Evolutionary conservation across 768 basidiomycete genomes (phyloP).

Genomic region (Leccinum truebloodii): DNA sequence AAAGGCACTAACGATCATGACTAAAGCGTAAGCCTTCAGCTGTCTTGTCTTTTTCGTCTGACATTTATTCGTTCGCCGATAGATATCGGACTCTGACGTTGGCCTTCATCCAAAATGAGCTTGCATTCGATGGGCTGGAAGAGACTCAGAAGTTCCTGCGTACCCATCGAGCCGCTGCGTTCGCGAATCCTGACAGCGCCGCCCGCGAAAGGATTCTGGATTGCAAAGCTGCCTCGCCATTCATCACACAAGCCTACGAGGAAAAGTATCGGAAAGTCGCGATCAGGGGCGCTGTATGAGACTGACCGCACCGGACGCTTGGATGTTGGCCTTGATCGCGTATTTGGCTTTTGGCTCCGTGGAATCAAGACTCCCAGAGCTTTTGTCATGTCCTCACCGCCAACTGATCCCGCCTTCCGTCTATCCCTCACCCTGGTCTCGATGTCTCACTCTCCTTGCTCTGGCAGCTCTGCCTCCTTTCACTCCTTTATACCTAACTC

Average conservation of each 20-base stretch:
- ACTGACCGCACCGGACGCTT: conserved; percentile 4
- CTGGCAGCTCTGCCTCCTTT: conserved; percentile 9
- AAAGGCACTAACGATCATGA: conserved; percentile 83
- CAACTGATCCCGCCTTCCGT: conserved; percentile 13
- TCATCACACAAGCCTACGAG: conserved; percentile 66
- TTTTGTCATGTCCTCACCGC: conserved; percentile 10
- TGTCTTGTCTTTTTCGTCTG: background rate
- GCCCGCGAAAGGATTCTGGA: conserved; percentile 70
- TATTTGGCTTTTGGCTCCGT: conserved; percentile 7
- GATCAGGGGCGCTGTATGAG: conserved; percentile 89
- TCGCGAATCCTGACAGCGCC: conserved; percentile 59
- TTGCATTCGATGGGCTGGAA: conserved; percentile 74
- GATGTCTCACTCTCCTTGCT: conserved; percentile 11
- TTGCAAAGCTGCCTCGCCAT: conserved; percentile 60
- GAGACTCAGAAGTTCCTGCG: conserved; percentile 69
- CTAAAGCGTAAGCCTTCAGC: conserved; percentile 76
- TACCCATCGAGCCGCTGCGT: conserved; percentile 66
- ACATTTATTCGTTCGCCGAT: conserved; percentile 8
- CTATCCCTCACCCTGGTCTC: conserved; percentile 12
- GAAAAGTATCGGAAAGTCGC: conserved; percentile 84
- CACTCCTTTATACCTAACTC: conserved; percentile 9
- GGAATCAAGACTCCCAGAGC: conserved; percentile 17
- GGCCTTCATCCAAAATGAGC: conserved; percentile 72
- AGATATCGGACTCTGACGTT: conserved; percentile 87
- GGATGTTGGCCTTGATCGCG: conserved; percentile 6